A percentile compares a stretch with the other conserved stretches of the same genome.
Evolutionary conservation across 495 filamentous ascomycete species (phyloP).

Genomic region (Penicillium simplicissimum): DNA sequence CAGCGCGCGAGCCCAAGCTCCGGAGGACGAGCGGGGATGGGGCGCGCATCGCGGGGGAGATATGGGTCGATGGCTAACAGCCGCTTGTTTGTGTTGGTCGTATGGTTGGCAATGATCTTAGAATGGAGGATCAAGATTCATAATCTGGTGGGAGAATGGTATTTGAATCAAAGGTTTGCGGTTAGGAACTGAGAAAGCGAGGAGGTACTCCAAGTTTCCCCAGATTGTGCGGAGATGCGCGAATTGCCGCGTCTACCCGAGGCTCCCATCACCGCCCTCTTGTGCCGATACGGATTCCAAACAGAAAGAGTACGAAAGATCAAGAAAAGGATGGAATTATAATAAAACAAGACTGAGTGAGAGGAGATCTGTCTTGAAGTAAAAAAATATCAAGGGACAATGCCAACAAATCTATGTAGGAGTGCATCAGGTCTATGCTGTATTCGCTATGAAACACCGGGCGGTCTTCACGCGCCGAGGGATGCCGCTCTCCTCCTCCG

Average conservation of each 20-base stretch:
- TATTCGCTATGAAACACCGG: neutral
- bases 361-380: too few relatives aligned
- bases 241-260: constrained; percentile 46
- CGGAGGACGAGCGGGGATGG: constrained; percentile 40
- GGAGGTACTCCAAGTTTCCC: constrained; percentile 25
- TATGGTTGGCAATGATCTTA: neutral
- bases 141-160: neutral
- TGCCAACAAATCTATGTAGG: neutral
- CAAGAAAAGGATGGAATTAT: neutral
- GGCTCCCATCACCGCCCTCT: constrained; percentile 17
- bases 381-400: neutral
- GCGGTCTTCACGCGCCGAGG: constrained; percentile 28
- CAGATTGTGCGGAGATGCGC: constrained; percentile 43
- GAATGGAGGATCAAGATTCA: neutral
- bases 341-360: too few relatives aligned
- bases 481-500: constrained; percentile 21
- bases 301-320: too few relatives aligned
- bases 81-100: neutral
- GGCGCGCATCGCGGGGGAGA: constrained; percentile 42
- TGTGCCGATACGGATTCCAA: too few relatives aligned
- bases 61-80: neutral
- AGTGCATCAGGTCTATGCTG: neutral
- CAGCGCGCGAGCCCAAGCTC: constrained; percentile 32
- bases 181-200: constrained; percentile 6
- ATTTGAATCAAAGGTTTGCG: constrained; percentile 8